Conservation (phyloP, 75 land plant species). For the Cupressus sempervirens region DNA sequence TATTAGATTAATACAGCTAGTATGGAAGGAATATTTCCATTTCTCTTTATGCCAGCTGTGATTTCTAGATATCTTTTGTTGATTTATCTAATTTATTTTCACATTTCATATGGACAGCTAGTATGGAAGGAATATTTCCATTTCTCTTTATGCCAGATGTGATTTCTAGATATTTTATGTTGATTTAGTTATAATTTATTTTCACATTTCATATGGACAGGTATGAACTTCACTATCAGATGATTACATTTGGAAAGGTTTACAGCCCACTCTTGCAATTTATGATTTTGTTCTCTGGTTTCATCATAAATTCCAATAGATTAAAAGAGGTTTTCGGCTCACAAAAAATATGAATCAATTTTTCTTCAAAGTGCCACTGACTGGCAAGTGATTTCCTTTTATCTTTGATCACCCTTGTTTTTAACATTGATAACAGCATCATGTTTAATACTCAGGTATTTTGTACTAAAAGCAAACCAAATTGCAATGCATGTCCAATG, state of each 20-base stretch:
- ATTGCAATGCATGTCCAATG: slow-evolving; percentile 93
- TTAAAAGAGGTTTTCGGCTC: background rate
- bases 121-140: background rate
- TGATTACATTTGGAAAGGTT: slow-evolving; percentile 99
- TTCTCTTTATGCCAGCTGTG: background rate
- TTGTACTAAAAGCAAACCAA: slow-evolving; percentile 83
- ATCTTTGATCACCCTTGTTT: background rate
- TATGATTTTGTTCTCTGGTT: background rate
- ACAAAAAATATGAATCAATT: background rate
- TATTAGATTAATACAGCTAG: background rate
- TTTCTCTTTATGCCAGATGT: background rate
- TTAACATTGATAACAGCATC: background rate
- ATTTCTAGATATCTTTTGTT: background rate
- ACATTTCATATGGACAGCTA: background rate
- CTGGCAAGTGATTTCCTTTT: background rate
- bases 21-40: background rate
- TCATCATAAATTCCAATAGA: background rate
- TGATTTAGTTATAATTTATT: background rate
- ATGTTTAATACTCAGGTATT: slow-evolving; percentile 53
- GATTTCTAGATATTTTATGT: background rate
- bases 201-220: slow-evolving; percentile 30
- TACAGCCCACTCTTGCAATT: background rate
- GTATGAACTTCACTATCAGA: slow-evolving; percentile 89
- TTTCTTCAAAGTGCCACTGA: background rate
- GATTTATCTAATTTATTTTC: background rate